Base-by-base conservation (phyloP, 352 stramenopile species). In the Phytophthora aleatoria region DNA sequence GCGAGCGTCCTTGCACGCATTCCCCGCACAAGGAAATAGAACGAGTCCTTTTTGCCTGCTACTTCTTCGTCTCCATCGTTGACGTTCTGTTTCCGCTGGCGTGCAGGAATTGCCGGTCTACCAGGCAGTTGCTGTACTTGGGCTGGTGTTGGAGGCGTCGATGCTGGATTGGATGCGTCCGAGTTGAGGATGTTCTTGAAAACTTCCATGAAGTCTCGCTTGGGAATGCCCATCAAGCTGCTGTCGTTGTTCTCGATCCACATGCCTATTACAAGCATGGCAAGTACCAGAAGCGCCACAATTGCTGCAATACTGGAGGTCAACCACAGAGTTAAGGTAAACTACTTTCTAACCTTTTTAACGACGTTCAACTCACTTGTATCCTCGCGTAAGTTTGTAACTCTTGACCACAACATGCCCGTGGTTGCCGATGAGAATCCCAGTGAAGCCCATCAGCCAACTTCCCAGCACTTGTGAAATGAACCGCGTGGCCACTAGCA, bases 211-310 rank as follows among this genome's bases (percentile, higher is more conserved):
- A 83, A 92, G 43, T 92, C 84, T 38, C 59, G 60, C 47, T 82
- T 91, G 2, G 80, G 78, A 9, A 92, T 74, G 4, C 79, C 81
- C 13, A 90, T 57, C 20, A 91, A 43, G 5, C 72, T 73, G 62
- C 84, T 92, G 13, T 92, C 72, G 54, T 92, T 92, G 70, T 91
- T 90, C 52, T 92, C 84, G 54, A 92, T 76, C 80, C 81, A 90
- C 30, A 63, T 73, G 7, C 84, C 79, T 3, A 91, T 43, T 11
- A 91, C 77, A 11, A 84, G 31, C 67, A 89, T 76, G 11, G 71
- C 24, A 20, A 90, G 64, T 11, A 84, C 74, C 8, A 91, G 35
- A 15, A 90, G 41, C 20, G 62, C 26, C 7, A 91, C 47, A 27
- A 89, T 77, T 1, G 74, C 82, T 24, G 67, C 78, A 1, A 74